Conservation (phyloP, 129 eudicot genomes). For the Centaurea solstitialis region DNA sequence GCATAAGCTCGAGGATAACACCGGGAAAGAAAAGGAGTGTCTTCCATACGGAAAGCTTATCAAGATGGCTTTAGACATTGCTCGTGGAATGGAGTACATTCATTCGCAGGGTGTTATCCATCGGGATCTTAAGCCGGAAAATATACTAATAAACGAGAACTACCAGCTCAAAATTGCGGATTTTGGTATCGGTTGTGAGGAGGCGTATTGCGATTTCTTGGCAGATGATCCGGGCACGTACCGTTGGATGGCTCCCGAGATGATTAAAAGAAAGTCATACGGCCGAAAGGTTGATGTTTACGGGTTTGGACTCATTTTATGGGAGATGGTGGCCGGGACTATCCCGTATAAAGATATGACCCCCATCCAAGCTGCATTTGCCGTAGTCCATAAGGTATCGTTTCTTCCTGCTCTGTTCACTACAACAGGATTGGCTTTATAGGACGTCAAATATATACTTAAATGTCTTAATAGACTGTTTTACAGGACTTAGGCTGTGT, state of each 20-base stretch:
- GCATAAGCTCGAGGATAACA: constrained; percentile 78
- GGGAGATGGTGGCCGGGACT: constrained; percentile 97
- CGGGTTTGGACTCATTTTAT: constrained; percentile 87
- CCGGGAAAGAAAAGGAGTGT: constrained; percentile 34
- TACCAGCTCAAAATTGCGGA: constrained; percentile 87
- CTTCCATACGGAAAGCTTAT: constrained; percentile 62
- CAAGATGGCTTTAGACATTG: constrained; percentile 73
- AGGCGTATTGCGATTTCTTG: constrained; percentile 64
- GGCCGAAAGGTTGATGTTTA: constrained; percentile 93
- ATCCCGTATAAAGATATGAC: constrained; percentile 90
- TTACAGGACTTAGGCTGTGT: not conserved
- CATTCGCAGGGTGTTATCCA: constrained; percentile 92
- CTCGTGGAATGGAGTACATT: constrained; percentile 88
- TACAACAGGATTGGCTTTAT: not conserved
- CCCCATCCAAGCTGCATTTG: constrained; percentile 94
- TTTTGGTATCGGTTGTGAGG: constrained; percentile 94
- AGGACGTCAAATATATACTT: not conserved
- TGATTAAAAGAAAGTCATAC: constrained; percentile 77
- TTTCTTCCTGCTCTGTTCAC: not conserved
- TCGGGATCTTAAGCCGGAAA: constrained; percentile 92
- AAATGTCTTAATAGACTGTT: not conserved
- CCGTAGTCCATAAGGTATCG: constrained; percentile 85
- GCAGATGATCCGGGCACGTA: constrained; percentile 97
- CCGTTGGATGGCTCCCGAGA: constrained; percentile 99
- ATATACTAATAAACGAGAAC: constrained; percentile 63